Percentiles rank a stretch among this genome's conserved stretches.
These are phyloP conservation scores for Lonicera japonica DNA, from an alignment of 129 eudicot species.

Conservation along the genomic window DNA sequence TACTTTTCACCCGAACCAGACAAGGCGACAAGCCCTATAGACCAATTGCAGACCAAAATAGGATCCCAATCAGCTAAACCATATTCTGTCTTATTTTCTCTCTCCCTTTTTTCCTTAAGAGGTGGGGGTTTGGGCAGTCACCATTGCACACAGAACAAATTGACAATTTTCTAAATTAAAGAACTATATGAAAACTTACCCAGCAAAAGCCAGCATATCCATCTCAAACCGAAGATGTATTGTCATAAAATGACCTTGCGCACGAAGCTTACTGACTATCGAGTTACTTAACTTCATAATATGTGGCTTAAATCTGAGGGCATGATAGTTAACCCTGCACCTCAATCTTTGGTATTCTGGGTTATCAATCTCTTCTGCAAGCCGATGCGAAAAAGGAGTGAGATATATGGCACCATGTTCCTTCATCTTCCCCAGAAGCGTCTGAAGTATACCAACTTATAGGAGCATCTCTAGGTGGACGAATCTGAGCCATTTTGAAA, in stretches of 20 bases:
- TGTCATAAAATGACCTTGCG: constrained; percentile 92
- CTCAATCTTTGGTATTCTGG: constrained; percentile 93
- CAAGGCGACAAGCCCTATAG: no score
- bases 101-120: no score
- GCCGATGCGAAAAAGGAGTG: constrained; percentile 87
- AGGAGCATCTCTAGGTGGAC: constrained; percentile 92
- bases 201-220: constrained; percentile 98
- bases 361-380: constrained; percentile 84
- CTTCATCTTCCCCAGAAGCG: constrained; percentile 82
- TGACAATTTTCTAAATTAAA: neutral
- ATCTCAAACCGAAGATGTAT: constrained; percentile 98
- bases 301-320: constrained; percentile 80
- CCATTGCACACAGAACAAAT: no score
- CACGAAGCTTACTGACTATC: constrained; percentile 72
- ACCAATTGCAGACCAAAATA: neutral
- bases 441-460: constrained; percentile 74
- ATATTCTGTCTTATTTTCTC: neutral
- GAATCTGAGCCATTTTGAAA: constrained; percentile 35
- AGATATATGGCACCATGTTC: constrained; percentile 94
- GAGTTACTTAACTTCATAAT: constrained; percentile 82
- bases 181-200: constrained; percentile 38
- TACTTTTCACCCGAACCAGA: no score
- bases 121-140: no score
- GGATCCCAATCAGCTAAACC: neutral
- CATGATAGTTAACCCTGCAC: constrained; percentile 96